These are phyloP conservation scores for Apiosordaria backusii DNA, from an alignment of 495 filamentous ascomycete genomes.

Conservation along the genomic window DNA sequence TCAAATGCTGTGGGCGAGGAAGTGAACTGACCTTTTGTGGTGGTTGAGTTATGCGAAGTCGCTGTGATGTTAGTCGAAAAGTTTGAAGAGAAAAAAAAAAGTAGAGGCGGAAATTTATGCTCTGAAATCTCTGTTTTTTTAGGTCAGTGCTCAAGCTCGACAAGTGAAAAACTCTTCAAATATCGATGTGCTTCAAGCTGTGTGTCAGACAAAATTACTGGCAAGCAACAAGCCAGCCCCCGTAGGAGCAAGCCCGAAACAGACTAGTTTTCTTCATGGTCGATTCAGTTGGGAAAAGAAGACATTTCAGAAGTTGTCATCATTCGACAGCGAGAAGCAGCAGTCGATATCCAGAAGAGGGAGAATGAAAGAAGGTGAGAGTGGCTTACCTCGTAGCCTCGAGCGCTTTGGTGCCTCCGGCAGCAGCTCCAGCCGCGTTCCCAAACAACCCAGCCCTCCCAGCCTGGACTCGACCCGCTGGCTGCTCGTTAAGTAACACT, in stretches of 20 bases:
- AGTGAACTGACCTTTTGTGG: constrained; percentile 25
- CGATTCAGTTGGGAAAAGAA: constrained; percentile 96
- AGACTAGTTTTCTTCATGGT: constrained; percentile 79
- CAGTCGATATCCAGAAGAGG: constrained; percentile 4
- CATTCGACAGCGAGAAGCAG: constrained; percentile 48
- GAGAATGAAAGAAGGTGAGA: constrained; percentile 10
- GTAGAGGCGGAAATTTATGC: constrained; percentile 11
- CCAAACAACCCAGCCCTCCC: constrained; percentile 8
- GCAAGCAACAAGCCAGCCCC: constrained; percentile 86
- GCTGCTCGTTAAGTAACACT: background rate
- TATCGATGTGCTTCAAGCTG: constrained; percentile 10
- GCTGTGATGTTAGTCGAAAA: constrained; percentile 11
- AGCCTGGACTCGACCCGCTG: constrained; percentile 4
- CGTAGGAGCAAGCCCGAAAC: constrained; percentile 64
- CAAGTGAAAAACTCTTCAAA: constrained; percentile 4
- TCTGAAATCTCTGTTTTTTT: constrained; percentile 10
- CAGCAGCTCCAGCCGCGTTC: background rate
- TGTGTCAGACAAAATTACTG: constrained; percentile 88
- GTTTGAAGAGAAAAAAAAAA: background rate
- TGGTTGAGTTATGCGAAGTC: background rate
- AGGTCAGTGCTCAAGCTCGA: constrained; percentile 14
- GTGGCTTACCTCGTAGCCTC: constrained; percentile 22
- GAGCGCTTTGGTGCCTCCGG: constrained; percentile 4
- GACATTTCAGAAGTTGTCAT: constrained; percentile 77
- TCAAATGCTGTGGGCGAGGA: constrained; percentile 26